A percentile compares a stretch with the other conserved stretches of the same genome.
These are phyloP conservation scores for Scheffersomyces amazonensis DNA, from an alignment of 805 yeast species.

Conservation along the genomic window DNA sequence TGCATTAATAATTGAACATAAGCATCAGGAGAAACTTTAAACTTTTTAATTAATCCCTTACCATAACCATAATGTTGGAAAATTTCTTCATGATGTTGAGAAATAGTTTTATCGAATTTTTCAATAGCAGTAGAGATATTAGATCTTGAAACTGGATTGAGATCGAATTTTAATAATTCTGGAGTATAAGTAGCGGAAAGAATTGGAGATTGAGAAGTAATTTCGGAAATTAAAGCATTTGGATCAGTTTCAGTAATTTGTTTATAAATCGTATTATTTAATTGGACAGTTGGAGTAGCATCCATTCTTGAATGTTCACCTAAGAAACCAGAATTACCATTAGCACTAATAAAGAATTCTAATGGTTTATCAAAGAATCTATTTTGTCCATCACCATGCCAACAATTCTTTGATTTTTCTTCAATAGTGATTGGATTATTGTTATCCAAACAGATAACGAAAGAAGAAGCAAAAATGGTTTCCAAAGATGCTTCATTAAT, in stretches of 20 bases:
- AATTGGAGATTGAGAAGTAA: conserved; percentile 11
- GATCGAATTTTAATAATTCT: conserved; percentile 48
- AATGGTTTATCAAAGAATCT: conserved; percentile 90
- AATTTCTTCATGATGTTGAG: conserved; percentile 69
- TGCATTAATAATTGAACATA: conserved; percentile 88
- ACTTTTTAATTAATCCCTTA: conserved; percentile 76
- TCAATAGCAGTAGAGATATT: conserved; percentile 55
- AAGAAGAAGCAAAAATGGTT: conserved; percentile 73
- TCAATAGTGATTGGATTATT: conserved; percentile 74
- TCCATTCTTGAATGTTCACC: conserved; percentile 99
- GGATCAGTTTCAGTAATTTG: conserved; percentile 48
- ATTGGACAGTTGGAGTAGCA: conserved; percentile 89
- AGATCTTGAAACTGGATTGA: conserved; percentile 48
- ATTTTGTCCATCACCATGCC: conserved; percentile 96
- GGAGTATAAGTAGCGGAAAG: conserved; percentile 11
- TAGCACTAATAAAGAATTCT: conserved; percentile 76
- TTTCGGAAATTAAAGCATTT: conserved; percentile 22
- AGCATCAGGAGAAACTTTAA: conserved; percentile 91
- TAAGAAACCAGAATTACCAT: conserved; percentile 87
- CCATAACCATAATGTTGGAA: conserved; percentile 85
- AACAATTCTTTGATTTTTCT: conserved; percentile 77
- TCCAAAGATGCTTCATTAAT: conserved; percentile 59
- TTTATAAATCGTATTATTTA: conserved; percentile 72
- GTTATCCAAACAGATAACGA: conserved; percentile 73
- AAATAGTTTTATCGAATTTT: conserved; percentile 56